Conservation (phyloP, 768 basidiomycete species). For the Lyophyllum shimeji region DNA sequence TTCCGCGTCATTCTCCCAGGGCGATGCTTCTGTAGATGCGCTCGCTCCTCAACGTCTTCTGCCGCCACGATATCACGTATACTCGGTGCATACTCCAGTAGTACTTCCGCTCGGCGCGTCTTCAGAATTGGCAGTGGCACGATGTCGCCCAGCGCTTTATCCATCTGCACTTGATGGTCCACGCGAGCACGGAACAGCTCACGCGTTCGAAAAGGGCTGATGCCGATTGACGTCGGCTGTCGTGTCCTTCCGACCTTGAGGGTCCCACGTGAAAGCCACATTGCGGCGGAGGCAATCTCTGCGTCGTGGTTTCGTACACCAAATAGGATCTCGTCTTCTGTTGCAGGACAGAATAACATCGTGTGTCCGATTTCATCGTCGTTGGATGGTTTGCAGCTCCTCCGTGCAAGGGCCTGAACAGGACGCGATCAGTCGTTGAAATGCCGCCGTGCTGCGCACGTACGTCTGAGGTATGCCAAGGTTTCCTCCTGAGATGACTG, state of each 20-base stretch:
- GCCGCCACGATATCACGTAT: slow-evolving; percentile 60
- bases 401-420: slow-evolving; percentile 30
- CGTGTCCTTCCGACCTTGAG: slow-evolving; percentile 27
- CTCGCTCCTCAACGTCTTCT: slow-evolving; percentile 57
- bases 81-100: slow-evolving; percentile 71
- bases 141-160: slow-evolving; percentile 47
- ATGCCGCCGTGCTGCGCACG: not conserved
- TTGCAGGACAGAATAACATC: slow-evolving; percentile 35
- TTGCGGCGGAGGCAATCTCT: slow-evolving; percentile 48
- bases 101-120: slow-evolving; percentile 45
- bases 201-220: slow-evolving; percentile 32
- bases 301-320: slow-evolving; percentile 43
- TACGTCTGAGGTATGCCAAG: slow-evolving; percentile 40
- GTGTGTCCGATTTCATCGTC: slow-evolving; percentile 62
- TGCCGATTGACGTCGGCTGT: slow-evolving; percentile 28
- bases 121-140: slow-evolving; percentile 41
- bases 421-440: slow-evolving; percentile 9
- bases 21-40: slow-evolving; percentile 20
- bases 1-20: slow-evolving; percentile 55
- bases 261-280: slow-evolving; percentile 46
- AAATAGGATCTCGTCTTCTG: slow-evolving; percentile 19
- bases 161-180: slow-evolving; percentile 41
- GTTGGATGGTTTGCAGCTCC: slow-evolving; percentile 30
- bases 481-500: slow-evolving; percentile 41
- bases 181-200: slow-evolving; percentile 41